Percentiles rank a stretch among this genome's conserved stretches.
phyloP scores from a whole-genome alignment of 192 early-diverging fungal genomes.

The Allomyces javanicus region DNA sequence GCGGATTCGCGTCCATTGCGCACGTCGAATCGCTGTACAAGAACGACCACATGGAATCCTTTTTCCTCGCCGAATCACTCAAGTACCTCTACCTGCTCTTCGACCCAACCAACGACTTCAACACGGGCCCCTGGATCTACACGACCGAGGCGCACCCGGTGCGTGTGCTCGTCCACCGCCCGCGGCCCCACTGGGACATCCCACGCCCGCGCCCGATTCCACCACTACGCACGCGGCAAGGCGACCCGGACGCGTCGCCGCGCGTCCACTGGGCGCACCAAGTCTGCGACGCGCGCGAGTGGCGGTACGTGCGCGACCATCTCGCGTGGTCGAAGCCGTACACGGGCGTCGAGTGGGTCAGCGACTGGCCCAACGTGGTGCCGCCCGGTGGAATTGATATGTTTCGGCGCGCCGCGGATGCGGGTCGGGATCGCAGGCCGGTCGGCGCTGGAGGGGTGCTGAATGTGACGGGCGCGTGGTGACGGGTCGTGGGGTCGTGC shows the following conservation, averaged over 20 bases:
- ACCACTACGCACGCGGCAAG: background rate
- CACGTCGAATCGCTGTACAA: conserved; percentile 6
- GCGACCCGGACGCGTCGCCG: background rate
- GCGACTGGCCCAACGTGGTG: background rate
- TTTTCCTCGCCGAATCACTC: conserved; percentile 86
- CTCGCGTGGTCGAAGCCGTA: background rate
- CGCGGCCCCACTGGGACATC: background rate
- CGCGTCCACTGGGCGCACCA: background rate
- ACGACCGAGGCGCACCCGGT: conserved; percentile 93
- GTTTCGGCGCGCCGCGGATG: no score
- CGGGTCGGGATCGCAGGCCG: no score
- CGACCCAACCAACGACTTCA: conserved; percentile 33
- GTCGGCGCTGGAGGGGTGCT: no score
- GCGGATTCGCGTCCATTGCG: conserved; percentile 13
- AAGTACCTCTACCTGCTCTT: conserved; percentile 90
- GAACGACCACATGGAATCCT: conserved; percentile 21
- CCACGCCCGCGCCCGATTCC: background rate
- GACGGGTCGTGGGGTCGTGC: no score
- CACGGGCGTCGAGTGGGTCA: background rate
- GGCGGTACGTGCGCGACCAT: background rate
- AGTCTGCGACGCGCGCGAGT: background rate
- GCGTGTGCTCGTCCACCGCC: background rate
- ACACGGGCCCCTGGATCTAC: conserved; percentile 68
- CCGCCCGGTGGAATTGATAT: no score
- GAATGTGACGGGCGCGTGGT: no score